Evolutionary conservation across 805 yeast genomes (phyloP), one percentile per base, ranked within the genome.

Genomic region (Ogataea ramenticola): DNA sequence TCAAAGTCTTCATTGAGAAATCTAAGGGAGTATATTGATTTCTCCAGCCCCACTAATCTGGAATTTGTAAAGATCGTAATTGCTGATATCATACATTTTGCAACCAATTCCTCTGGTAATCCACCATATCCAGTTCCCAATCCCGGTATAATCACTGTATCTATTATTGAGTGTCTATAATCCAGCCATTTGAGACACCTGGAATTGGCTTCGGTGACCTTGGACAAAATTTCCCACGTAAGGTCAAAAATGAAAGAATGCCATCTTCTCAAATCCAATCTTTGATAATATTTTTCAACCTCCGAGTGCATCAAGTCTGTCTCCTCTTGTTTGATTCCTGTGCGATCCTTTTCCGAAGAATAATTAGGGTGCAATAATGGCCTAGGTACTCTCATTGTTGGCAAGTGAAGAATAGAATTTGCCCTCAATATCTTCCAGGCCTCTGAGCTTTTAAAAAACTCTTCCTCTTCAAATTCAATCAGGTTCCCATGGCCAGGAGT

Each of bases 61-160:
- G 43, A 43, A 31, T 50, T 46, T 1, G 54, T 43, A 43, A 54
- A 65, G 1, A 66, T 52, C 0, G 54, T 44, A 7, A 66, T 57
- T 1, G 71, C 70, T 3, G 61, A 57, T 11, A 67, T 42, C 68
- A 67, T 68, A 2, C 66, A 54, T 37, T 55, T 52, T 1, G 65
- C 62, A 19, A 64, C 68, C 3, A 66, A 17, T 2, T 57, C 54
- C 4, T 46, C 31, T 1, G 68, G 65, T 2, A 67, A 41, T 1
- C 51, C 54, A 0, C 73, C 73, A 46, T 57, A 68, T 1, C 73
- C 73, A 0, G 73, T 65, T 2, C 67, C 72, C 10, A 68, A 40
- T 0, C 71, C 71, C 0, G 72, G 62, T n/a, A 68, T 32, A 0
- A 68, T 44, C 7, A 66, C 26, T 1, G 60, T 55, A 37, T 50